phyloP scores from a whole-genome alignment of 2,329 filamentous ascomycete genomes.

The Phialocephala subalpina region DNA sequence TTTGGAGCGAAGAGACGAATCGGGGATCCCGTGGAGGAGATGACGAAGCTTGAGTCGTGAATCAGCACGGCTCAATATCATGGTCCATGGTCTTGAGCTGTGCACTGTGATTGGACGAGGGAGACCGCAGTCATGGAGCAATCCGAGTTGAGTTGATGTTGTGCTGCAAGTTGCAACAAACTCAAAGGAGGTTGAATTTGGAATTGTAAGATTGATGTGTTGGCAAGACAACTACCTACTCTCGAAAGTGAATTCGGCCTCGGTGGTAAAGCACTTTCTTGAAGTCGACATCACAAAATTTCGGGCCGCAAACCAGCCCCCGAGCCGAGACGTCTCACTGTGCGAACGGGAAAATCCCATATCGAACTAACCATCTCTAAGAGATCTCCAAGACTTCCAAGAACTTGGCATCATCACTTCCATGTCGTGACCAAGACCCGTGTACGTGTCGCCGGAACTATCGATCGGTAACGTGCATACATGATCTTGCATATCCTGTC shows the following conservation, averaged over 20 bases:
- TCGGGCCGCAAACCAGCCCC: too few relatives aligned
- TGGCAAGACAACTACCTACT: not conserved
- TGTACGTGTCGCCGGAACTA: slow-evolving; percentile 7
- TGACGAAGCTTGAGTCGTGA: not conserved
- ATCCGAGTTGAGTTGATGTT: too few relatives aligned
- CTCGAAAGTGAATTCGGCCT: too few relatives aligned
- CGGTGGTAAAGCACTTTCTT: too few relatives aligned
- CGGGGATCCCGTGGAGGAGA: too few relatives aligned
- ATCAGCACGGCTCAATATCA: not conserved
- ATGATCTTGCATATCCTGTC: slow-evolving; percentile 9
- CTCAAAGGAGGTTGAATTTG: not conserved
- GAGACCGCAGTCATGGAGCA: not conserved
- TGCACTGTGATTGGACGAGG: not conserved
- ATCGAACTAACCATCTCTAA: too few relatives aligned
- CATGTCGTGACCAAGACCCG: not conserved
- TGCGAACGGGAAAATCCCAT: too few relatives aligned
- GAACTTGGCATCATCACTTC: not conserved
- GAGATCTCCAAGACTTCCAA: too few relatives aligned
- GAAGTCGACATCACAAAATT: too few relatives aligned
- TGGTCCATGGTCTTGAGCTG: too few relatives aligned
- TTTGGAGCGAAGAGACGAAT: too few relatives aligned
- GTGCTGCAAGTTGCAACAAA: not conserved
- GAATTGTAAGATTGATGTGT: not conserved
- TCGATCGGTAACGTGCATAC: slow-evolving; percentile 13
- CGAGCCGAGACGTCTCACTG: too few relatives aligned